phyloP scores from a whole-genome alignment of 2,329 filamentous ascomycete genomes.

The Cordyceps javanica region DNA sequence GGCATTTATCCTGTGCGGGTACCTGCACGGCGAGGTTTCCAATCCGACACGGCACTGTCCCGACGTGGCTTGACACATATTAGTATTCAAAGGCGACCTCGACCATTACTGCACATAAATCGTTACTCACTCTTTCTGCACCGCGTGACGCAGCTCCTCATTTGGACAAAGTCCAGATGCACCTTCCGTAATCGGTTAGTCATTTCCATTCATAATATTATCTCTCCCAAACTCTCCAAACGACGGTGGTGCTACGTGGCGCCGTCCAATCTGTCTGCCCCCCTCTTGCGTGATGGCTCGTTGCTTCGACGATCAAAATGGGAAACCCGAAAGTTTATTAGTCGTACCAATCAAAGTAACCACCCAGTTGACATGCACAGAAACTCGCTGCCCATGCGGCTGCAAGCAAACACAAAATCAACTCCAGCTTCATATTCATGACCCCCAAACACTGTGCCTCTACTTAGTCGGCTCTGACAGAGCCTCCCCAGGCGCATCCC shows the following conservation, averaged over 20 bases:
- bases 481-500: not conserved
- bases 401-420: too few species aligned
- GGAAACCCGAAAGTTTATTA: not conserved
- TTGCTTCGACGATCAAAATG: not conserved
- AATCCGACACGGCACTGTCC: not conserved
- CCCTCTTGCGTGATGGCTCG: not conserved
- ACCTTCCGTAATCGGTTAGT: not conserved
- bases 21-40: not conserved
- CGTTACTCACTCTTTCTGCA: not conserved
- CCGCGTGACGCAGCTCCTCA: conserved; percentile 6
- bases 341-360: not conserved
- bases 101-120: not conserved
- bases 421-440: too few species aligned
- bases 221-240: not conserved
- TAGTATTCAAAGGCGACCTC: not conserved
- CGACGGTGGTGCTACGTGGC: not conserved
- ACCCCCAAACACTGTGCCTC: too few species aligned
- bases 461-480: too few species aligned
- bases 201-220: not conserved
- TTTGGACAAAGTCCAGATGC: not conserved
- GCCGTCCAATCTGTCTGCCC: not conserved
- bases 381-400: not conserved
- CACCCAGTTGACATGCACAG: not conserved
- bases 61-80: conserved; percentile 2
- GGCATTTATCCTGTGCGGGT: conserved; percentile 2